phyloP scores from a whole-genome alignment of 2,329 filamentous ascomycete genomes.

The Penicillium expansum region DNA sequence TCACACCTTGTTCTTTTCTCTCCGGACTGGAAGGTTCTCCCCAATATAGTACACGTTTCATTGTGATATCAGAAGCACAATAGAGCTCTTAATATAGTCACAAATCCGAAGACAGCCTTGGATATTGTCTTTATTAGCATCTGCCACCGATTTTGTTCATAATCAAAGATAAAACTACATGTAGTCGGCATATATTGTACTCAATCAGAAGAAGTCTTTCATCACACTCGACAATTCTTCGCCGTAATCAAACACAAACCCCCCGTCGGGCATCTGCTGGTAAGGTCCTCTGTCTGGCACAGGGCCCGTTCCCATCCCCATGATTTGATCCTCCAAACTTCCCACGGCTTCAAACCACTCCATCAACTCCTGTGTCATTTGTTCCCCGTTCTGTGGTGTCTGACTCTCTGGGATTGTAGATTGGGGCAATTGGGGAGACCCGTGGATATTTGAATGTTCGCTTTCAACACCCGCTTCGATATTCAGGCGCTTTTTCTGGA shows the following conservation, averaged over 20 bases:
- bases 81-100: not conserved
- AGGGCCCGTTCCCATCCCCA: constrained; percentile 30
- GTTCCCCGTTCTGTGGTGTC: constrained; percentile 50
- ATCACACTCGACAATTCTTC: constrained; percentile 59
- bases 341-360: constrained; percentile 63
- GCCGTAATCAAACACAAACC: constrained; percentile 50
- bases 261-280: constrained; percentile 32
- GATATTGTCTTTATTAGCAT: not conserved
- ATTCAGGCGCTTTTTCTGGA: constrained; percentile 25
- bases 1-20: no score
- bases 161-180: no score
- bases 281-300: constrained; percentile 19
- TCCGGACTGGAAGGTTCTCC: no score
- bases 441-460: constrained; percentile 22
- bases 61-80: no score
- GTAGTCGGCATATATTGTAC: no score
- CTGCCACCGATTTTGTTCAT: not conserved
- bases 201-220: constrained; percentile 44
- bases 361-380: constrained; percentile 58
- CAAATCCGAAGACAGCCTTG: not conserved
- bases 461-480: not conserved
- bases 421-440: constrained; percentile 53
- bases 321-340: constrained; percentile 47
- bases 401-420: constrained; percentile 54
- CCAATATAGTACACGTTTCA: no score